phyloP scores from a whole-genome alignment of 805 yeast species.

The Peterozyma xylosa region DNA sequence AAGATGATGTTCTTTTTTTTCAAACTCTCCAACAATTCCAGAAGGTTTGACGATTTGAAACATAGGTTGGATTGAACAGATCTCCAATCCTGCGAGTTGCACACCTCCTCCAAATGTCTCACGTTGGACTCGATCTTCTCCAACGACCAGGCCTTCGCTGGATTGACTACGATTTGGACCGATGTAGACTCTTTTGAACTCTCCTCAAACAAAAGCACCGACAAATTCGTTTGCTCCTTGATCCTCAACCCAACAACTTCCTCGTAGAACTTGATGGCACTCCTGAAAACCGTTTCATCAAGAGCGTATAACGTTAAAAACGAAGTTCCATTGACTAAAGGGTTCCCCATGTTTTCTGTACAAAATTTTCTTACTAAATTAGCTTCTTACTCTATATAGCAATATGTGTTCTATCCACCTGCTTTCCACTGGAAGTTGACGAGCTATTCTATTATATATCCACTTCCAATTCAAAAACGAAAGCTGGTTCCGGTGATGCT shows the following conservation, averaged over 20 bases:
- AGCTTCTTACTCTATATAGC: too few relatives aligned
- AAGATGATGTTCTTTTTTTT: slow-evolving; percentile 23
- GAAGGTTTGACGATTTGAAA: slow-evolving; percentile 37
- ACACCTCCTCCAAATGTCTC: slow-evolving; percentile 19
- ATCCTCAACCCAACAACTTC: slow-evolving; percentile 29
- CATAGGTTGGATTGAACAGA: slow-evolving; percentile 34
- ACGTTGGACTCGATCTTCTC: slow-evolving; percentile 18
- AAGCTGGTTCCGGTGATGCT: too few relatives aligned
- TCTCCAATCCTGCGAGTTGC: slow-evolving; percentile 38
- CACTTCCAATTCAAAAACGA: too few relatives aligned
- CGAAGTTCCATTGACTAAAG: slow-evolving; percentile 52
- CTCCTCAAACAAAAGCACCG: slow-evolving; percentile 25
- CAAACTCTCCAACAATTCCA: slow-evolving; percentile 27
- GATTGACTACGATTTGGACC: slow-evolving; percentile 17
- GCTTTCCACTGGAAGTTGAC: too few relatives aligned
- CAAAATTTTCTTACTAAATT: too few relatives aligned
- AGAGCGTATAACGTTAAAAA: slow-evolving; percentile 47
- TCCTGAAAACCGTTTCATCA: slow-evolving; percentile 29
- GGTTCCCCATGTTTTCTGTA: slow-evolving; percentile 2
- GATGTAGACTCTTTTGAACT: slow-evolving; percentile 18
- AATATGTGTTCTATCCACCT: too few relatives aligned
- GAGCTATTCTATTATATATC: too few relatives aligned
- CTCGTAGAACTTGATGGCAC: slow-evolving; percentile 52
- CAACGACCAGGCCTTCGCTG: slow-evolving; percentile 17
- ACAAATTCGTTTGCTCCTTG: slow-evolving; percentile 20